Conservation (phyloP, 2,329 filamentous ascomycete genomes). For the Pestalotiopsis fici region DNA sequence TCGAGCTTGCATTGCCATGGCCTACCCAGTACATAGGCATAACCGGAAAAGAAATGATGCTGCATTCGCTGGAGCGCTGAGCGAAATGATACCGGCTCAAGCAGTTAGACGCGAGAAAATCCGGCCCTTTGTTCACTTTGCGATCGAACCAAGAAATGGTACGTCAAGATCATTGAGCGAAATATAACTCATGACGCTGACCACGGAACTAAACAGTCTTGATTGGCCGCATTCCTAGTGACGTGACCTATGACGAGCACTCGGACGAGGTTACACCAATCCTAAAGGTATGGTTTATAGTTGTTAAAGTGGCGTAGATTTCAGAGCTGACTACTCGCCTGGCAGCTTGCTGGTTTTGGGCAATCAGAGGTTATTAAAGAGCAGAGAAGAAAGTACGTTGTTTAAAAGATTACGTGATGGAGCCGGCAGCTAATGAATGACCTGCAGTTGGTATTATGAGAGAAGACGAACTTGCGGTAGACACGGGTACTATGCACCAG, state of each 20-base stretch:
- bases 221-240: not conserved
- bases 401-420: not conserved
- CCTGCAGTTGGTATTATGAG: not conserved
- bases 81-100: not conserved
- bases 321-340: not conserved
- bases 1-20: conserved; percentile 1
- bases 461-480: not conserved
- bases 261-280: not conserved
- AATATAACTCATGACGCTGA: not conserved
- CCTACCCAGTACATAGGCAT: not conserved
- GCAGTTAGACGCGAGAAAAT: not conserved
- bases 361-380: not conserved
- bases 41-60: not conserved
- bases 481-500: not conserved
- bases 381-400: conserved; percentile 1
- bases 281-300: not conserved
- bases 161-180: not conserved
- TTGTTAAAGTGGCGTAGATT: too few species aligned
- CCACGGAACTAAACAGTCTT: not conserved
- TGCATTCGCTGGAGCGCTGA: not conserved
- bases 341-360: not conserved
- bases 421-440: not conserved
- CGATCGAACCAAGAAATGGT: not conserved
- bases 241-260: not conserved
- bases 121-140: not conserved